These are phyloP conservation scores for Mikania micrantha DNA, from an alignment of 129 eudicot species.

Conservation along the genomic window DNA sequence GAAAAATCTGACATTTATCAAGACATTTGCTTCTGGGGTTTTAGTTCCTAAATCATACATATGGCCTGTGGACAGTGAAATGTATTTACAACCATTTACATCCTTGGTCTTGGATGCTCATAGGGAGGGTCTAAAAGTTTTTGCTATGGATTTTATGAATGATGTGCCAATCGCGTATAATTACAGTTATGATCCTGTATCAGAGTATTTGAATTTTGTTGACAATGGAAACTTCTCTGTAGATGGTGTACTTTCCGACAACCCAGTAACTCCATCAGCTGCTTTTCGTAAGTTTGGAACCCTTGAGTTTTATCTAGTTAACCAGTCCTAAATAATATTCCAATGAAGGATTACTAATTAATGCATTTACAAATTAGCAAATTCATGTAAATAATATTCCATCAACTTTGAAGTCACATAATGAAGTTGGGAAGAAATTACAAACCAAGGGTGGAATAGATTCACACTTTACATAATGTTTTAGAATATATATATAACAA, in stretches of 20 bases:
- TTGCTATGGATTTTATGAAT: constrained; percentile 66
- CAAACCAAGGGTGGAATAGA: too few relatives aligned
- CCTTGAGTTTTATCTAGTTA: too few relatives aligned
- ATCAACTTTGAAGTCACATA: too few relatives aligned
- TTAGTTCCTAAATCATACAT: constrained; percentile 82
- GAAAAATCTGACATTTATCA: constrained; percentile 58
- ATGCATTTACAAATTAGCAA: too few relatives aligned
- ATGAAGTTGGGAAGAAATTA: too few relatives aligned
- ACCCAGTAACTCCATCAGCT: constrained; percentile 75
- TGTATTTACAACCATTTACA: constrained; percentile 55
- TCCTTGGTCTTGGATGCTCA: constrained; percentile 80
- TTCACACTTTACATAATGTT: too few relatives aligned
- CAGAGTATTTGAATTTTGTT: constrained; percentile 56
- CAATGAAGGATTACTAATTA: too few relatives aligned
- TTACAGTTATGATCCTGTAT: constrained; percentile 76
- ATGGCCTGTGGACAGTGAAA: constrained; percentile 50
- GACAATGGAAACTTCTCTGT: constrained; percentile 84
- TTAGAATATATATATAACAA: too few relatives aligned
- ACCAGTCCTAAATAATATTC: too few relatives aligned
- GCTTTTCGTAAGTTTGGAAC: constrained; percentile 67
- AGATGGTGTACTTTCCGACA: constrained; percentile 91
- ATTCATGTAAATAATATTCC: too few relatives aligned
- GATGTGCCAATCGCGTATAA: constrained; percentile 62
- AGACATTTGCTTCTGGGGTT: constrained; percentile 82
- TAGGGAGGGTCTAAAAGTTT: constrained; percentile 56